Evolutionary conservation across 208 protist genomes (phyloP).

Genomic region (Wallacemonas collosoma): DNA sequence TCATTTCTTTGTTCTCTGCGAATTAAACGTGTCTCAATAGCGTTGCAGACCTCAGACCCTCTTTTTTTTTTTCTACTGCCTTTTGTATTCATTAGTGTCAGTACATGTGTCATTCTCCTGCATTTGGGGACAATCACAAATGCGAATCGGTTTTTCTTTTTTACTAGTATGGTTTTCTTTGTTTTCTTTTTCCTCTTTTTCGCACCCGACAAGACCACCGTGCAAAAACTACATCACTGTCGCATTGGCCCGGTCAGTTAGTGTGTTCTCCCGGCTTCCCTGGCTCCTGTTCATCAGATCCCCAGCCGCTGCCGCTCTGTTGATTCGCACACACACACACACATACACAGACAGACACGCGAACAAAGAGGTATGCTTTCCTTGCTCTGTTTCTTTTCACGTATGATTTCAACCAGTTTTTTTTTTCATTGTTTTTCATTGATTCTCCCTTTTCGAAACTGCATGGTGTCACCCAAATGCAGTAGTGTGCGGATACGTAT

Average conservation of each 20-base stretch:
- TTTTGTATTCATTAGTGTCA: not conserved
- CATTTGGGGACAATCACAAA: not conserved
- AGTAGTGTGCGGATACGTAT: no score
- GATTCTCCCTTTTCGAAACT: no score
- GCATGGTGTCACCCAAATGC: no score
- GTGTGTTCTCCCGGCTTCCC: not conserved
- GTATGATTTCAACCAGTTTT: no score
- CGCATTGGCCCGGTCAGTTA: not conserved
- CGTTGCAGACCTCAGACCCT: not conserved
- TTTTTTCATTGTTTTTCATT: no score
- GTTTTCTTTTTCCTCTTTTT: conserved; percentile 20
- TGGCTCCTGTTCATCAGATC: not conserved
- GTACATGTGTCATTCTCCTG: not conserved
- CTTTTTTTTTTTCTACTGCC: not conserved
- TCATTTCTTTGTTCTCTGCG: conserved; percentile 15
- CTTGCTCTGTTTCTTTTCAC: no score
- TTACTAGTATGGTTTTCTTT: not conserved
- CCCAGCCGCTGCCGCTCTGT: no score
- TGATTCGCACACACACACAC: not conserved
- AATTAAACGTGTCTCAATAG: not conserved
- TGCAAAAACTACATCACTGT: not conserved
- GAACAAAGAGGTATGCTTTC: no score
- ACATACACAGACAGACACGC: not conserved
- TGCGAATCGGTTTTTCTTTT: conserved; percentile 2
- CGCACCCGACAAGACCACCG: not conserved